Evolutionary conservation across 2,329 filamentous ascomycete genomes (phyloP), one percentile per base, ranked within the genome.

Genomic region (Botrytis byssoidea): DNA sequence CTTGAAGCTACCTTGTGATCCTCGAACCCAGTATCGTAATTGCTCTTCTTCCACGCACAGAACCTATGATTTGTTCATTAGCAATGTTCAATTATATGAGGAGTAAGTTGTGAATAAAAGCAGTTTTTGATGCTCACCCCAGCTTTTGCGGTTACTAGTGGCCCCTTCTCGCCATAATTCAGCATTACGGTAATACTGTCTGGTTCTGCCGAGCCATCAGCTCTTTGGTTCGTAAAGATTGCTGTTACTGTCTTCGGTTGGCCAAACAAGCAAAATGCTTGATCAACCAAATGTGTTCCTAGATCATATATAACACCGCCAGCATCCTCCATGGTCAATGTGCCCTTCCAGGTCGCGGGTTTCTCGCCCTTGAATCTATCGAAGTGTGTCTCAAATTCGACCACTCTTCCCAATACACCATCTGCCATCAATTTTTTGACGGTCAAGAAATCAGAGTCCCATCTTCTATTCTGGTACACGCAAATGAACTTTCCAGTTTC

Each of bases 381-480:
- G 79, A 95, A 95, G 83, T 95, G 92, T 35, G 91, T 92, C 82
- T 94, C 89, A 79, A 92, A 93, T 83, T 95, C 92, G 71, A 92
- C 87, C 57, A 95, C 83, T n/a, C 92, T 87, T 71, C 93, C 93
- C 6, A 95, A 84, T 0, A 84, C 84, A 55, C 86, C 88, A 44
- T 87, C 85, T 20, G 83, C 82, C 51, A 94, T 79, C 40, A 95
- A 85, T 77, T 90, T 86, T 77, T 85, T 85, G 64, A 94, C 85
- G 0, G 92, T 93, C 64, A 92, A 82, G 83, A 93, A 96, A 83
- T 95, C 93, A 48, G 88, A 85, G 80, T 96, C 93, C 88, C 89
- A 95, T 71, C 93, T 86, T 44, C 93, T 75, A 48, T 80, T 84
- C 74, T 86, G 84, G 73, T 85, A 85, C 60, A 87, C 85, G 72